A percentile compares a stretch with the other conserved stretches of the same genome.
Evolutionary conservation across 352 stramenopile genomes (phyloP).

Genomic region (Phytophthora niederhauseri): DNA sequence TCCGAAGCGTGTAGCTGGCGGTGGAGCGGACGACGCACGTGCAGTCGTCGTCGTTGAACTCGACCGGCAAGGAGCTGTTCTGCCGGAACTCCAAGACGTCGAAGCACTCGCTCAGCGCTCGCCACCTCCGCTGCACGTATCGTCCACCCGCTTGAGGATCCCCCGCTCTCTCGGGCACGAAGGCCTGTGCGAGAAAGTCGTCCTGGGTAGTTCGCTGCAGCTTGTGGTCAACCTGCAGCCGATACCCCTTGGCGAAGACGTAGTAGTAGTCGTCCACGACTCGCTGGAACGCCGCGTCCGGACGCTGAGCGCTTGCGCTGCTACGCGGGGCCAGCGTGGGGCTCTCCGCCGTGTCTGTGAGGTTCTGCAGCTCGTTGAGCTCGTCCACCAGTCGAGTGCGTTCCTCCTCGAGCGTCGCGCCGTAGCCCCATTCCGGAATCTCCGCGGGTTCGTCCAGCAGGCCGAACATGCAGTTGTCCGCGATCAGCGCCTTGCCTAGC

Average conservation of each 20-base stretch:
- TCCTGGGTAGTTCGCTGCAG: background rate
- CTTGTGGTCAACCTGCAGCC: background rate
- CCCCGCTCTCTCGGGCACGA: background rate
- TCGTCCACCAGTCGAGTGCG: background rate
- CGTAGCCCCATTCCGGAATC: background rate
- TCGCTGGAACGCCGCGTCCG: background rate
- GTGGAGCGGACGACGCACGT: slow-evolving; percentile 21
- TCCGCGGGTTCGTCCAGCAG: slow-evolving; percentile 11
- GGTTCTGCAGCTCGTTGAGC: slow-evolving; percentile 6
- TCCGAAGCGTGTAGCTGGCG: slow-evolving; percentile 19
- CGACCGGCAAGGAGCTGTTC: slow-evolving; percentile 8
- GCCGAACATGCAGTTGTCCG: slow-evolving; percentile 42
- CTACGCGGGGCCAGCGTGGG: background rate
- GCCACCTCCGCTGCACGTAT: slow-evolving; percentile 19
- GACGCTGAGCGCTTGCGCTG: background rate
- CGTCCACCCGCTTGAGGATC: background rate
- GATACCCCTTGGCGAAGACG: slow-evolving; percentile 18
- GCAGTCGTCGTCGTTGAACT: slow-evolving; percentile 3
- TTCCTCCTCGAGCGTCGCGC: background rate
- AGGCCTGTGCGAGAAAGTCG: slow-evolving; percentile 11
- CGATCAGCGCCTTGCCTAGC: slow-evolving; percentile 40
- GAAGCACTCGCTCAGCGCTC: slow-evolving; percentile 16
- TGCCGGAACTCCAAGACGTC: slow-evolving; percentile 28
- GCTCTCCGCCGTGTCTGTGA: background rate
- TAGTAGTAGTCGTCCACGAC: slow-evolving; percentile 21